Evolutionary conservation across 2,329 filamentous ascomycete genomes (phyloP).

Genomic region (Cercospora sesami): DNA sequence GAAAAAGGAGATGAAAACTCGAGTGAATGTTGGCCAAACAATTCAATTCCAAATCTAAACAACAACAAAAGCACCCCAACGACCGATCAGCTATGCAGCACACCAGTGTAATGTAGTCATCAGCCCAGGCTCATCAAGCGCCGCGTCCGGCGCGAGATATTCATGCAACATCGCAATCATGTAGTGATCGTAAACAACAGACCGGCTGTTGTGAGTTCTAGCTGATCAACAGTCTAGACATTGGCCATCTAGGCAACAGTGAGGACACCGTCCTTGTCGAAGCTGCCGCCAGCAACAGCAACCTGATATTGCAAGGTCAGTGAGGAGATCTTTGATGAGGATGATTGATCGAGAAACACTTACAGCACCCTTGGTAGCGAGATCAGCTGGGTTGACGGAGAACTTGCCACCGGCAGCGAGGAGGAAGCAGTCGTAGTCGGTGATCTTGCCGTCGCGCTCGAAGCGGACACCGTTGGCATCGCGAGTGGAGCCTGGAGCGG

Average conservation of each 20-base stretch:
- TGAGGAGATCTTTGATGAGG: background rate
- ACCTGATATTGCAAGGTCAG: background rate
- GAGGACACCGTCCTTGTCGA: background rate
- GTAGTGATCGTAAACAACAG: background rate
- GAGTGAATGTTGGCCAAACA: background rate
- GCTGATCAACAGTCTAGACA: background rate
- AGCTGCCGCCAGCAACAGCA: background rate
- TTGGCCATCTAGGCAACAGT: background rate
- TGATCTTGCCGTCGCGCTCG: background rate
- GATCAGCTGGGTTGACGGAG: background rate
- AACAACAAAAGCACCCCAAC: background rate
- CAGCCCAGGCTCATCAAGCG: background rate
- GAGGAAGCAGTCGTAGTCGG: background rate
- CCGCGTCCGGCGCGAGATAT: background rate
- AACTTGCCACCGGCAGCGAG: background rate
- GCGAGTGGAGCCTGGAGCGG: background rate
- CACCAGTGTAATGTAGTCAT: background rate
- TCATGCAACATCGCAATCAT: background rate
- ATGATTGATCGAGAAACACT: background rate
- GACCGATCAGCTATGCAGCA: background rate
- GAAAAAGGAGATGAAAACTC: background rate
- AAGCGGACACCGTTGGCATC: background rate
- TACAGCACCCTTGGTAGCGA: background rate
- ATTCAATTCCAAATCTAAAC: background rate
- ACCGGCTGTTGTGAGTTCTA: background rate